These are phyloP conservation scores for Aspergillus homomorphus DNA, from an alignment of 495 filamentous ascomycete genomes.

Conservation along the genomic window DNA sequence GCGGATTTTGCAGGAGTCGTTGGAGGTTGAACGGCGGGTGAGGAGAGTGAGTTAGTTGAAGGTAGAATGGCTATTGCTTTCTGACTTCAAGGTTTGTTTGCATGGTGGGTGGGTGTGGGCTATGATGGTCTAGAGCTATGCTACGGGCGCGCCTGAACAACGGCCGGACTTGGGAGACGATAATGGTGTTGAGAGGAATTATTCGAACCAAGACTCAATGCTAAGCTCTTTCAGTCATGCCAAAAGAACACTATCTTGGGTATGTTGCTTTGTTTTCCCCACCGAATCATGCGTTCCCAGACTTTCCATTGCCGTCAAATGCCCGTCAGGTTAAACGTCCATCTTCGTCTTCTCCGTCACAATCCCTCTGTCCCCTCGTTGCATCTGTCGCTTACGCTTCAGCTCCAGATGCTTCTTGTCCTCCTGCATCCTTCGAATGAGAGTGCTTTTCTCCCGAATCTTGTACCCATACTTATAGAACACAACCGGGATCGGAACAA, in stretches of 20 bases:
- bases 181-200: too few species aligned
- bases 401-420: slow-evolving; percentile 22
- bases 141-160: too few species aligned
- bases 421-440: slow-evolving; percentile 25
- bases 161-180: too few species aligned
- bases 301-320: background rate
- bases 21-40: slow-evolving; percentile 33
- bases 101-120: too few species aligned
- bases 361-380: slow-evolving; percentile 13
- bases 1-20: slow-evolving; percentile 33
- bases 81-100: too few species aligned
- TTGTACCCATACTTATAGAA: slow-evolving; percentile 27
- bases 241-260: too few species aligned
- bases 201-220: too few species aligned
- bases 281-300: too few species aligned
- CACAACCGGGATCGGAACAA: slow-evolving; percentile 25
- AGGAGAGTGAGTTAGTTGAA: slow-evolving; percentile 10
- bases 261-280: too few species aligned
- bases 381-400: slow-evolving; percentile 18
- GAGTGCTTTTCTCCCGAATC: slow-evolving; percentile 21
- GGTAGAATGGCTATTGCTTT: too few species aligned
- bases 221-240: too few species aligned
- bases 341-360: slow-evolving; percentile 15
- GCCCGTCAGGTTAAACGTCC: slow-evolving; percentile 12
- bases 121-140: too few species aligned